Percentiles rank a stretch among this genome's conserved stretches.
phyloP scores from a whole-genome alignment of 192 early-diverging fungal species.

The Gaertneriomyces sp. region DNA sequence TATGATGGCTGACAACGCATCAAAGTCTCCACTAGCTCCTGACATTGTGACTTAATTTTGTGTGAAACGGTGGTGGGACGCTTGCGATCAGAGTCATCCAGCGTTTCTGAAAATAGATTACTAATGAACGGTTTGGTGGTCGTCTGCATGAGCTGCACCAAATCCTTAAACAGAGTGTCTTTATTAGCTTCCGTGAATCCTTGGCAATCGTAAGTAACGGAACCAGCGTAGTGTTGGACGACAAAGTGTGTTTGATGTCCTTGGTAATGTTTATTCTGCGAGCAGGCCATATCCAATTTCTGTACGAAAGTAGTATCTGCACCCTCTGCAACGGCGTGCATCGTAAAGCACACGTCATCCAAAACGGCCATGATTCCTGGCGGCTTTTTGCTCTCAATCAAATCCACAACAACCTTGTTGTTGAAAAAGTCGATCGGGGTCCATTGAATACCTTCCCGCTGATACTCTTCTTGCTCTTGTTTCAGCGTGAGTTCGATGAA shows the following conservation, averaged over 20 bases:
- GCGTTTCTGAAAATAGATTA: conserved; percentile 83
- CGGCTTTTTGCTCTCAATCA: conserved; percentile 94
- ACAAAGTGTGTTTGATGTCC: conserved; percentile 50
- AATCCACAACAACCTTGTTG: conserved; percentile 98
- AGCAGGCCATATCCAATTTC: conserved; percentile 45
- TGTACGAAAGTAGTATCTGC: conserved; percentile 54
- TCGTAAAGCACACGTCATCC: conserved; percentile 97
- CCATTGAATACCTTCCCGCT: conserved; percentile 94
- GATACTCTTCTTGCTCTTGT: conserved; percentile 93
- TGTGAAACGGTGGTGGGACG: conserved; percentile 96
- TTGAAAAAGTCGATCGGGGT: conserved; percentile 99
- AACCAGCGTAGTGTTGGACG: conserved; percentile 94
- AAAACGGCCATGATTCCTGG: conserved; percentile 86
- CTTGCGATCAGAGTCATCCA: conserved; percentile 86
- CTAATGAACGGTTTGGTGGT: conserved; percentile 76
- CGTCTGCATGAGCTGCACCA: conserved; percentile 80
- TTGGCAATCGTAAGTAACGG: conserved; percentile 84
- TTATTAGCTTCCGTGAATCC: conserved; percentile 99
- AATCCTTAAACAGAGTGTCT: conserved; percentile 90
- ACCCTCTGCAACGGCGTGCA: conserved; percentile 78
- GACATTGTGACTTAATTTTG: conserved; percentile 80
- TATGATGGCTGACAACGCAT: conserved; percentile 96
- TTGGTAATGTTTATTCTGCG: conserved; percentile 50
- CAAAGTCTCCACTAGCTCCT: conserved; percentile 87
- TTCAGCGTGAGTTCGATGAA: conserved; percentile 99